phyloP scores from a whole-genome alignment of 306 rosid species.

The Gastrolobium villosum region DNA sequence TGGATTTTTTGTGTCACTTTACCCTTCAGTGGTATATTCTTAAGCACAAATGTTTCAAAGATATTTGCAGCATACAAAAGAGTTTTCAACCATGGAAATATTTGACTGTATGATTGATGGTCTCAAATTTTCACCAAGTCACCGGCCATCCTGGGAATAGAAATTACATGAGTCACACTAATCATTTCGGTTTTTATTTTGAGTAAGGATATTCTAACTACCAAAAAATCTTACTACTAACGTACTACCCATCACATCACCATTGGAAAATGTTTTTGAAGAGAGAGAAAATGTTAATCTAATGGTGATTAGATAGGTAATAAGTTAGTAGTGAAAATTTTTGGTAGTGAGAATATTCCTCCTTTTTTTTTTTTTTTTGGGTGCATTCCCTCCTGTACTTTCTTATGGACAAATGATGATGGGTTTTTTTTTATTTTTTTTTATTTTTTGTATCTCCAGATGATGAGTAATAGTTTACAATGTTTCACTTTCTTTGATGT shows the following conservation, averaged over 20 bases:
- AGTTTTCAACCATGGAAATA: slow-evolving; percentile 35
- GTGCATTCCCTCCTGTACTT: slow-evolving; percentile 15
- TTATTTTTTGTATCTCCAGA: background rate
- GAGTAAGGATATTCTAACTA: too few species aligned
- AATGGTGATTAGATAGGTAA: too few species aligned
- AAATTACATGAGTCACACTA: background rate
- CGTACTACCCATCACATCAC: too few species aligned
- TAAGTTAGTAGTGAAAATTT: too few species aligned
- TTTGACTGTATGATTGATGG: slow-evolving; percentile 27
- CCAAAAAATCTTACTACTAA: too few species aligned
- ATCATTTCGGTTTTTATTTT: background rate
- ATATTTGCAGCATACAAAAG: slow-evolving; percentile 28
- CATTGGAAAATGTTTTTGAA: too few species aligned
- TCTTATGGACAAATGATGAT: background rate
- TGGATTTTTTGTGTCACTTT: slow-evolving; percentile 28
- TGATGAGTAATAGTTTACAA: slow-evolving; percentile 19
- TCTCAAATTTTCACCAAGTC: slow-evolving; percentile 37
- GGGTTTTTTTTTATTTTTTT: background rate
- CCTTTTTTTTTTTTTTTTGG: too few species aligned
- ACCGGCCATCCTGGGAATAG: slow-evolving; percentile 27
- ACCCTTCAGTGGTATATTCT: slow-evolving; percentile 20
- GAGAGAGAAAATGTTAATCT: too few species aligned
- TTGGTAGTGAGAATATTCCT: too few species aligned
- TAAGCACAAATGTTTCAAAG: slow-evolving; percentile 4
- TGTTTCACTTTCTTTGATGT: slow-evolving; percentile 4